Evolutionary conservation across 768 basidiomycete genomes (phyloP).

Genomic region (Boletus sp.): DNA sequence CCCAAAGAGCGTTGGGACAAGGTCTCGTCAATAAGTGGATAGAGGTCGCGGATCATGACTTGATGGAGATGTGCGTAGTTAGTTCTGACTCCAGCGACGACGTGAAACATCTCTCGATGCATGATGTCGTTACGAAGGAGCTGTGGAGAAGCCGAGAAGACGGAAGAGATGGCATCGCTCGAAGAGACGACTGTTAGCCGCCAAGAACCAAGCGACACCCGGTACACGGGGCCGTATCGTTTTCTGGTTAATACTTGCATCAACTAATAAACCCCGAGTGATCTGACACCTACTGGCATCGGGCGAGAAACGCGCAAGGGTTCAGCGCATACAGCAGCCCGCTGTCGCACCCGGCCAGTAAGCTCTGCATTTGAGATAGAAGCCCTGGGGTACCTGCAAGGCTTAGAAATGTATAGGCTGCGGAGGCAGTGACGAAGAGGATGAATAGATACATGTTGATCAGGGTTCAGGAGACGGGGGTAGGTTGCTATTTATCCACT

Average conservation of each 20-base stretch:
- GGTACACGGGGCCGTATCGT: slow-evolving; percentile 12
- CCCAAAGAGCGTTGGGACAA: slow-evolving; percentile 13
- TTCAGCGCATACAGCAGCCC: slow-evolving; percentile 12
- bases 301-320: slow-evolving; percentile 13
- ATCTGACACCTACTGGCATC: slow-evolving; percentile 21
- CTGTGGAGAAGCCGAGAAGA: slow-evolving; percentile 2
- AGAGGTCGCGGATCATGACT: slow-evolving; percentile 20
- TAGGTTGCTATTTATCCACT: slow-evolving; percentile 1
- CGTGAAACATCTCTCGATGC: slow-evolving; percentile 9
- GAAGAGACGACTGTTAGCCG: slow-evolving; percentile 16
- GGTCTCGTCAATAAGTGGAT: slow-evolving; percentile 18
- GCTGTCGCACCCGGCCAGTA: slow-evolving; percentile 16
- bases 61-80: slow-evolving; percentile 8
- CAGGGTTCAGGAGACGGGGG: not conserved
- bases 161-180: slow-evolving; percentile 6
- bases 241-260: slow-evolving; percentile 11
- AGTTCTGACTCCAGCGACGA: slow-evolving; percentile 10
- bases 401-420: not conserved
- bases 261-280: not conserved
- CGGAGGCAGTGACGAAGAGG: not conserved
- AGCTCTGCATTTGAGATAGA: slow-evolving; percentile 7
- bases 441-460: not conserved
- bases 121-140: slow-evolving; percentile 11
- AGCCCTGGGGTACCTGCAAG: not conserved
- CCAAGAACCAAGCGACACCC: slow-evolving; percentile 19